Percentiles rank a stretch among this genome's conserved stretches.
Evolutionary conservation across 768 basidiomycete species (phyloP).

Genomic region (Phylloporus scabripes): DNA sequence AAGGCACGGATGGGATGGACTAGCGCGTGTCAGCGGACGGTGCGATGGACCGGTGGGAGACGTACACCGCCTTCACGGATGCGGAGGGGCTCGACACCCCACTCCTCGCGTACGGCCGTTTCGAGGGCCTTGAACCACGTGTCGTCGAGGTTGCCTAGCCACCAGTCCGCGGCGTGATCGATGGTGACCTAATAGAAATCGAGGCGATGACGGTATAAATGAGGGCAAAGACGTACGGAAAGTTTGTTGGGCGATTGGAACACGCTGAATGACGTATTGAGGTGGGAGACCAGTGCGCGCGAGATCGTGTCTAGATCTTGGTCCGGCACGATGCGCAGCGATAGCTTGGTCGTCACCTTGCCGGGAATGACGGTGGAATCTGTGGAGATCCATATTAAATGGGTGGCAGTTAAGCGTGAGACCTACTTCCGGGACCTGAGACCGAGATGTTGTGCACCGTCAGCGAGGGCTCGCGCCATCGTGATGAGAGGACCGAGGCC

Average conservation of each 20-base stretch:
- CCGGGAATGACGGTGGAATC: conserved; percentile 89
- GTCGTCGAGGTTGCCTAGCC: conserved; percentile 84
- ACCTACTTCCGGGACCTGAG: conserved; percentile 74
- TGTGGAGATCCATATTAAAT: conserved; percentile 42
- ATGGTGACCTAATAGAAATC: conserved; percentile 53
- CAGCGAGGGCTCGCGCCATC: conserved; percentile 89
- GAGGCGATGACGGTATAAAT: background rate
- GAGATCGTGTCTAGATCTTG: conserved; percentile 74
- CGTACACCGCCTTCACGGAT: conserved; percentile 92
- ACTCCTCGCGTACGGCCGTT: conserved; percentile 75
- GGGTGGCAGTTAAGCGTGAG: background rate
- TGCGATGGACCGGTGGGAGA: conserved; percentile 6
- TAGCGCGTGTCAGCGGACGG: conserved; percentile 26
- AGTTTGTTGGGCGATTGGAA: conserved; percentile 68
- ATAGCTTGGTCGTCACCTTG: conserved; percentile 77
- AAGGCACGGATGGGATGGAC: conserved; percentile 94
- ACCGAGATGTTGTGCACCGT: conserved; percentile 83
- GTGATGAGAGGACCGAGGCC: conserved; percentile 61
- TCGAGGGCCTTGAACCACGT: conserved; percentile 86
- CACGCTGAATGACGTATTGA: conserved; percentile 51
- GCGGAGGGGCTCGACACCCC: conserved; percentile 79
- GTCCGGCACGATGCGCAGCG: conserved; percentile 91
- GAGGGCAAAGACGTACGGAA: conserved; percentile 38
- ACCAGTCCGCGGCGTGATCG: conserved; percentile 89
- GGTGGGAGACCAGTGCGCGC: conserved; percentile 50